These are phyloP conservation scores for Trichoderma harzianum DNA, from an alignment of 2,329 filamentous ascomycete species.

Conservation along the genomic window DNA sequence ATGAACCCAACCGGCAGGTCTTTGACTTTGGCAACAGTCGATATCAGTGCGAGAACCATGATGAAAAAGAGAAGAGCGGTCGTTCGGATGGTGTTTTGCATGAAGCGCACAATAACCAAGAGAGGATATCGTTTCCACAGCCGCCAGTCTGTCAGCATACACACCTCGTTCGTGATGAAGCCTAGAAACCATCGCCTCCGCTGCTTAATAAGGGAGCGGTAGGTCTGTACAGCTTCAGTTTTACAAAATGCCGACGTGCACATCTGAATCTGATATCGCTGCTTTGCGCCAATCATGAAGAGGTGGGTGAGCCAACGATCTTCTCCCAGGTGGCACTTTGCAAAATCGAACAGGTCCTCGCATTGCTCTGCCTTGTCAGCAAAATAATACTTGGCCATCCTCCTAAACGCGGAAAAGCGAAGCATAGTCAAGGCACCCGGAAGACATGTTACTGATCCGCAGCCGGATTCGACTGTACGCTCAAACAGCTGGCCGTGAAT, in stretches of 20 bases:
- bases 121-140: constrained; percentile 90
- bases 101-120: constrained; percentile 80
- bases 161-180: constrained; percentile 96
- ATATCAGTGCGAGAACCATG: constrained; percentile 81
- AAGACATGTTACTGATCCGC: constrained; percentile 89
- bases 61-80: constrained; percentile 93
- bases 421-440: constrained; percentile 94
- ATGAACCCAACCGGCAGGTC: constrained; percentile 92
- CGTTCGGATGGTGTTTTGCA: constrained; percentile 94
- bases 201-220: constrained; percentile 84
- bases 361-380: constrained; percentile 94
- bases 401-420: constrained; percentile 90
- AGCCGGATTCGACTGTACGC: constrained; percentile 89
- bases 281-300: constrained; percentile 96
- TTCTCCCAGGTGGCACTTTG: constrained; percentile 91
- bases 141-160: constrained; percentile 93
- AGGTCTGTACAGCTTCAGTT: constrained; percentile 91
- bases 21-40: constrained; percentile 72
- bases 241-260: constrained; percentile 98
- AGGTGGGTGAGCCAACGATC: constrained; percentile 96
- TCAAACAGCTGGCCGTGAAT: constrained; percentile 96
- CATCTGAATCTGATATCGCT: constrained; percentile 94
- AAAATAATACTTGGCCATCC: constrained; percentile 98
- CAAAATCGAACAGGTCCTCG: constrained; percentile 93
- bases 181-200: constrained; percentile 94